Evolutionary conservation across 2,329 filamentous ascomycete genomes (phyloP).

Genomic region (Tympanopsis confertula): DNA sequence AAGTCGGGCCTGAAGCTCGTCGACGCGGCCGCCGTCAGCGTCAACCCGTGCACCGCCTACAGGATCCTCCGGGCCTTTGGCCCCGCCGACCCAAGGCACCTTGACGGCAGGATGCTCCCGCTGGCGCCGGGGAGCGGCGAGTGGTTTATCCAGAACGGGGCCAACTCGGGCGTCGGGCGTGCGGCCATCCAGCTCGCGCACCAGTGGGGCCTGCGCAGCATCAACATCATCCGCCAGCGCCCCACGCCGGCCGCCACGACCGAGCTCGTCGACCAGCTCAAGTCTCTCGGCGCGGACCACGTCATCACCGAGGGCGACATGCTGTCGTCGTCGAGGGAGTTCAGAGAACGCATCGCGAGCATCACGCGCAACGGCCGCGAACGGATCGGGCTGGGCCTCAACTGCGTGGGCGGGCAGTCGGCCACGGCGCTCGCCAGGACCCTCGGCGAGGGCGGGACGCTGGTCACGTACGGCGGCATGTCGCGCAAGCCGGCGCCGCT

Average conservation of each 20-base stretch:
- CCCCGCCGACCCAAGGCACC: slow-evolving; percentile 29
- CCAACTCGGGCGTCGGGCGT: slow-evolving; percentile 84
- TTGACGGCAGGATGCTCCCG: slow-evolving; percentile 29
- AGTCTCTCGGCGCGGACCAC: slow-evolving; percentile 40
- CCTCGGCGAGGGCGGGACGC: slow-evolving; percentile 54
- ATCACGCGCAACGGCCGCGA: slow-evolving; percentile 63
- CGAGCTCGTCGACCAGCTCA: slow-evolving; percentile 38
- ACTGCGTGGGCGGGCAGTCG: slow-evolving; percentile 85
- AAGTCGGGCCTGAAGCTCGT: slow-evolving; percentile 58
- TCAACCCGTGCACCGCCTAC: slow-evolving; percentile 92
- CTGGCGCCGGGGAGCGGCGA: slow-evolving; percentile 53
- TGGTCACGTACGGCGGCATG: slow-evolving; percentile 97
- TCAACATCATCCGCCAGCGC: slow-evolving; percentile 77
- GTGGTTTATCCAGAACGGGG: slow-evolving; percentile 96
- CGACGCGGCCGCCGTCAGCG: slow-evolving; percentile 76
- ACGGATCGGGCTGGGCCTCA: slow-evolving; percentile 66
- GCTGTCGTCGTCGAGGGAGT: slow-evolving; percentile 41
- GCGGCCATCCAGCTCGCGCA: slow-evolving; percentile 79
- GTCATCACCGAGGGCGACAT: slow-evolving; percentile 46
- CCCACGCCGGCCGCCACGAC: slow-evolving; percentile 52
- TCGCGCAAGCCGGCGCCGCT: slow-evolving; percentile 71
- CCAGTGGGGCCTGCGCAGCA: slow-evolving; percentile 78
- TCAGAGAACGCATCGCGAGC: slow-evolving; percentile 48
- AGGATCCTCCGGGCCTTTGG: slow-evolving; percentile 79
- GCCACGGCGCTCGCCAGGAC: slow-evolving; percentile 69